Evolutionary conservation across 108 stramenopile genomes (phyloP).

Genomic region (Thalassiosira profunda): DNA sequence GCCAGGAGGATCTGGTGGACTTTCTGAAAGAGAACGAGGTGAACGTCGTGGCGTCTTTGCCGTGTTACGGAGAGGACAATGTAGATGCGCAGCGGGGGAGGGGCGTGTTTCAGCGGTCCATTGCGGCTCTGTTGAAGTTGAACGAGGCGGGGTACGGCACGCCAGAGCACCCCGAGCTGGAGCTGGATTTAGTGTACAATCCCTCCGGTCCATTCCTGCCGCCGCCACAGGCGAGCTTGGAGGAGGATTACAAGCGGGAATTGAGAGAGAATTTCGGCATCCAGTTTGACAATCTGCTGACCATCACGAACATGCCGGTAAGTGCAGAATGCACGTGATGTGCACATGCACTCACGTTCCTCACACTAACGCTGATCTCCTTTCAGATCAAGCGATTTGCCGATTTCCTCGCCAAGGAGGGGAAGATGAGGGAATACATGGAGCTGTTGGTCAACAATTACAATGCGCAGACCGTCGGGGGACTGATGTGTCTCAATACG

Average conservation of each 20-base stretch:
- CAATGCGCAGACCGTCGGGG: slow-evolving; percentile 82
- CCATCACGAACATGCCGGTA: slow-evolving; percentile 97
- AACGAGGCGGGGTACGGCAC: slow-evolving; percentile 94
- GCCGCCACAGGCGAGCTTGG: slow-evolving; percentile 78
- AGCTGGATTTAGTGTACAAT: slow-evolving; percentile 97
- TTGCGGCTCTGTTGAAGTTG: slow-evolving; percentile 88
- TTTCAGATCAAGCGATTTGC: slow-evolving; percentile 99
- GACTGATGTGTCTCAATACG: slow-evolving; percentile 90
- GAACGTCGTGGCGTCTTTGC: slow-evolving; percentile 90
- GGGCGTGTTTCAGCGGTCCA: slow-evolving; percentile 95
- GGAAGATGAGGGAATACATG: slow-evolving; percentile 97
- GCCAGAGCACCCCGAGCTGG: slow-evolving; percentile 49
- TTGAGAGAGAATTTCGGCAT: slow-evolving; percentile 93
- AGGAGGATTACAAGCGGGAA: slow-evolving; percentile 89
- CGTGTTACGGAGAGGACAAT: slow-evolving; percentile 95
- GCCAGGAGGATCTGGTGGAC: slow-evolving; percentile 92
- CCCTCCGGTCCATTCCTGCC: slow-evolving; percentile 97
- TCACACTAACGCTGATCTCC: too few relatives aligned
- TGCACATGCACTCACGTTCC: too few relatives aligned
- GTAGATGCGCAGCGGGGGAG: slow-evolving; percentile 96
- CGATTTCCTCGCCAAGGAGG: slow-evolving; percentile 89
- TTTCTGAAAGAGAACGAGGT: slow-evolving; percentile 93
- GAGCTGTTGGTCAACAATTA: slow-evolving; percentile 94
- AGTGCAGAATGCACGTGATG: too few relatives aligned
- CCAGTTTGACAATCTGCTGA: slow-evolving; percentile 89